These are phyloP conservation scores for Suhomyces bokatorum DNA, from an alignment of 1,139 yeast genomes.

Conservation along the genomic window DNA sequence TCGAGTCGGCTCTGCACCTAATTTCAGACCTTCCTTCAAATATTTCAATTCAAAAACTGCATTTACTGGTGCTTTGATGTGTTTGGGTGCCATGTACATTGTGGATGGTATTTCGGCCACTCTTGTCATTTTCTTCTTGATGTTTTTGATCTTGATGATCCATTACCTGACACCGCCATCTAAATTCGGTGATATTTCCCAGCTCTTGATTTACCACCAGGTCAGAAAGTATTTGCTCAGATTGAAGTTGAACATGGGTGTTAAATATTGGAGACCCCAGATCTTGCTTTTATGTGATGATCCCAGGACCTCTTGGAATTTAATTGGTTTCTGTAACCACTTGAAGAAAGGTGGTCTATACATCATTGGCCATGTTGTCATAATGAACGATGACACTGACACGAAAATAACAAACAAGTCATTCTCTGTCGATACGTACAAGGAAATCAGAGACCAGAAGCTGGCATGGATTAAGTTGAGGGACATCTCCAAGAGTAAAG, in stretches of 20 bases:
- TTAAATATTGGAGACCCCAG: slow-evolving; percentile 97
- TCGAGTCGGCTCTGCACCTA: slow-evolving; percentile 90
- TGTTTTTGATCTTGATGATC: slow-evolving; percentile 68
- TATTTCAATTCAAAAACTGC: slow-evolving; percentile 86
- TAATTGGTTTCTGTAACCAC: slow-evolving; percentile 92
- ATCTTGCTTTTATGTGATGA: slow-evolving; percentile 82
- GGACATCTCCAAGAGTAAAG: slow-evolving; percentile 76
- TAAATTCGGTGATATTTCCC: slow-evolving; percentile 97
- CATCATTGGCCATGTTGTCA: slow-evolving; percentile 85
- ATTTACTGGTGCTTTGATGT: slow-evolving; percentile 64
- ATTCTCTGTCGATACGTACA: slow-evolving; percentile 42
- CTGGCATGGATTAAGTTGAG: slow-evolving; percentile 83
- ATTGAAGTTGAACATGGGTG: slow-evolving; percentile 80
- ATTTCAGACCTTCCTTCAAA: slow-evolving; percentile 90
- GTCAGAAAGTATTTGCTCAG: slow-evolving; percentile 85
- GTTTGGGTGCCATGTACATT: slow-evolving; percentile 84
- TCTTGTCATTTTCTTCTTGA: slow-evolving; percentile 64
- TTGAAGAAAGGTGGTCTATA: slow-evolving; percentile 93
- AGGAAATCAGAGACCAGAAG: slow-evolving; percentile 70
- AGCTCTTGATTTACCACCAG: slow-evolving; percentile 89
- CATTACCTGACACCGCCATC: slow-evolving; percentile 93
- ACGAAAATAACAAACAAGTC: slow-evolving; percentile 13
- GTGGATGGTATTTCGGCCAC: slow-evolving; percentile 91
- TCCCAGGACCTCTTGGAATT: slow-evolving; percentile 87
- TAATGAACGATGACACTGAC: slow-evolving; percentile 49